Conservation (phyloP, 2,329 filamentous ascomycete genomes). For the Penicillium brevicompactum region DNA sequence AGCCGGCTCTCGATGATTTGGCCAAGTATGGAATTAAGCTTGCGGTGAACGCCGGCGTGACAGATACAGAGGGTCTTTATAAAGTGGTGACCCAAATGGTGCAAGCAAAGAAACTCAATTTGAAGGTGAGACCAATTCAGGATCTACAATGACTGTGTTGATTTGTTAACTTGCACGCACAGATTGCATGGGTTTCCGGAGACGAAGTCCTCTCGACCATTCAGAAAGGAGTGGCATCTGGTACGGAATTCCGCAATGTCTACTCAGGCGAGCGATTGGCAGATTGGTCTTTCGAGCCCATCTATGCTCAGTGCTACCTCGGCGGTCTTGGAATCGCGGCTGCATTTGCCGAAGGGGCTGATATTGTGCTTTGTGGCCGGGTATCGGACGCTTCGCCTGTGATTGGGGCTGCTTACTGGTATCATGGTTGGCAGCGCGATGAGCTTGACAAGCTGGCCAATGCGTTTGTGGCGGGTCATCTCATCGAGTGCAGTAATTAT, state of each 20-base stretch:
- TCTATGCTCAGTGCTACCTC: slow-evolving; percentile 38
- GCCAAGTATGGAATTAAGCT: slow-evolving; percentile 46
- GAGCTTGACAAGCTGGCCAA: slow-evolving; percentile 43
- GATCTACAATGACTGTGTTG: not conserved
- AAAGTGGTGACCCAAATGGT: slow-evolving; percentile 42
- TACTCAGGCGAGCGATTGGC: slow-evolving; percentile 37
- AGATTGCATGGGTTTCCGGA: slow-evolving; percentile 52
- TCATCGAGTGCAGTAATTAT: slow-evolving; percentile 46
- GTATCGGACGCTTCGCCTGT: slow-evolving; percentile 49
- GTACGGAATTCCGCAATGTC: slow-evolving; percentile 42
- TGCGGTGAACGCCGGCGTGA: slow-evolving; percentile 49
- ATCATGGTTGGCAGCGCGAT: slow-evolving; percentile 44
- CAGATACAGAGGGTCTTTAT: slow-evolving; percentile 45
- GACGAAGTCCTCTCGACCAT: slow-evolving; percentile 46
- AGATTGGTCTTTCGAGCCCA: slow-evolving; percentile 41
- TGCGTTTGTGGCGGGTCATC: slow-evolving; percentile 42
- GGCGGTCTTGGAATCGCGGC: slow-evolving; percentile 44
- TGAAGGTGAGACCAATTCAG: slow-evolving; percentile 33
- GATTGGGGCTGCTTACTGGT: slow-evolving; percentile 48
- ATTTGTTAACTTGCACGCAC: not conserved
- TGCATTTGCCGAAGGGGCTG: slow-evolving; percentile 44
- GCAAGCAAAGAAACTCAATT: slow-evolving; percentile 39
- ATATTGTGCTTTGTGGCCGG: slow-evolving; percentile 49
- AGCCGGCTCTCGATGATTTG: slow-evolving; percentile 43
- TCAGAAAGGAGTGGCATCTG: slow-evolving; percentile 31